These are phyloP conservation scores for Lepidium aucheri DNA, from an alignment of 345 rosid genomes.

Conservation along the genomic window DNA sequence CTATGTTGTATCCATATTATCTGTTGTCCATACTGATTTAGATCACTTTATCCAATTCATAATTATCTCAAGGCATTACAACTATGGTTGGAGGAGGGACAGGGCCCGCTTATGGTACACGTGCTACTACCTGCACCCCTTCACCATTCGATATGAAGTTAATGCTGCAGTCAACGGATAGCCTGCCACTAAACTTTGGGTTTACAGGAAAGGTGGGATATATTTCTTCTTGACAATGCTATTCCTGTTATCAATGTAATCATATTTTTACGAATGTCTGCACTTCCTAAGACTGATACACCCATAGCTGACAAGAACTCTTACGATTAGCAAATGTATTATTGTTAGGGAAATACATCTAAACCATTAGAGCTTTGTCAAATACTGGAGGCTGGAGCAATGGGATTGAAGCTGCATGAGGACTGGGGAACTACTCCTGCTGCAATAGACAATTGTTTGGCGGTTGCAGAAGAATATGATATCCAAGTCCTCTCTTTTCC, in stretches of 20 bases:
- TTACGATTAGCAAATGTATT: slow-evolving; percentile 5
- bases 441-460: slow-evolving; percentile 84
- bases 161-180: slow-evolving; percentile 96
- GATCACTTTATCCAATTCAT: background rate
- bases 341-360: slow-evolving; percentile 64
- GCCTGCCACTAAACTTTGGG: slow-evolving; percentile 88
- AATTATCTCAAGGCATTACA: slow-evolving; percentile 57
- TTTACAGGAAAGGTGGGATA: slow-evolving; percentile 88
- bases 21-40: background rate
- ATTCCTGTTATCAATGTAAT: background rate
- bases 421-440: slow-evolving; percentile 99
- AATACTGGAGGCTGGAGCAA: slow-evolving; percentile 88
- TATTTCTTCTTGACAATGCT: background rate
- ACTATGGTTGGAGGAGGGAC: slow-evolving; percentile 97
- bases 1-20: background rate
- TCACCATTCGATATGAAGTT: slow-evolving; percentile 76
- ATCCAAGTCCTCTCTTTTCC: slow-evolving; percentile 45
- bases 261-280: background rate
- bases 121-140: slow-evolving; percentile 97
- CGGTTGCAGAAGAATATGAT: slow-evolving; percentile 70
- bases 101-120: slow-evolving; percentile 93
- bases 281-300: background rate
- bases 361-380: slow-evolving; percentile 69
- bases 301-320: background rate
- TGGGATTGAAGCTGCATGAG: slow-evolving; percentile 97